phyloP scores from a whole-genome alignment of 2,329 filamentous ascomycete species.

The Cercospora sp. region DNA sequence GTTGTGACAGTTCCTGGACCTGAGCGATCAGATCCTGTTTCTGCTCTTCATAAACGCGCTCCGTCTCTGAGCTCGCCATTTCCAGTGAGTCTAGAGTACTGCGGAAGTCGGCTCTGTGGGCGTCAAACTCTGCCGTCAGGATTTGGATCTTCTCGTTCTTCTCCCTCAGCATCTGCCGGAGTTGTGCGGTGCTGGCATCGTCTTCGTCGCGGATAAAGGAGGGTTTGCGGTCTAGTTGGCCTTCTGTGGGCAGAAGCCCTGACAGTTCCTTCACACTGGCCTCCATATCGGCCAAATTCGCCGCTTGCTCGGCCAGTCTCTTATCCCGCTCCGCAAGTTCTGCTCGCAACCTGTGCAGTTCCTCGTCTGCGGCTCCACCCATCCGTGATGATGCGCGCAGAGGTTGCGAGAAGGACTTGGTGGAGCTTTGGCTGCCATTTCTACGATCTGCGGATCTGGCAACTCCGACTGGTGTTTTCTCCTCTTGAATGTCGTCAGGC shows the following conservation, averaged over 20 bases:
- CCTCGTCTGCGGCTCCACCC: constrained; percentile 43
- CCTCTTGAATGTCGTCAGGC: constrained; percentile 44
- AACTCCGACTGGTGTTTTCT: constrained; percentile 32
- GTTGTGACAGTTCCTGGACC: constrained; percentile 69
- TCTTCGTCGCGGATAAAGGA: constrained; percentile 60
- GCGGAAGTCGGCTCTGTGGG: constrained; percentile 90
- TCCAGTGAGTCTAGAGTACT: constrained; percentile 97
- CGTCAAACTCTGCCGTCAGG: constrained; percentile 91
- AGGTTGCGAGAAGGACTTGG: constrained; percentile 42
- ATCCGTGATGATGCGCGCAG: constrained; percentile 42
- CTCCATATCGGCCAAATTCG: constrained; percentile 86
- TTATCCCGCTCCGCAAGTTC: constrained; percentile 81
- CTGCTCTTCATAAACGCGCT: constrained; percentile 91
- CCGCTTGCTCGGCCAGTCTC: constrained; percentile 84
- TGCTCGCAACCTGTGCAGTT: constrained; percentile 69
- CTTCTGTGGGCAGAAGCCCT: constrained; percentile 62
- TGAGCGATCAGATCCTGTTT: constrained; percentile 84
- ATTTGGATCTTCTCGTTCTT: constrained; percentile 96
- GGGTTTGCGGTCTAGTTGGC: constrained; percentile 34
- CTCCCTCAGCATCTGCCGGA: constrained; percentile 81
- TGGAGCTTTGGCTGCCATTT: constrained; percentile 38
- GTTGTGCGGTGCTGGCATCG: constrained; percentile 59
- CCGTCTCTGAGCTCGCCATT: constrained; percentile 91
- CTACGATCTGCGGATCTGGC: constrained; percentile 38
- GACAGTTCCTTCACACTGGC: constrained; percentile 79